A percentile compares a stretch with the other conserved stretches of the same genome.
Conservation (phyloP, 2,329 filamentous ascomycete species). For the Calonectria fujianensis region DNA sequence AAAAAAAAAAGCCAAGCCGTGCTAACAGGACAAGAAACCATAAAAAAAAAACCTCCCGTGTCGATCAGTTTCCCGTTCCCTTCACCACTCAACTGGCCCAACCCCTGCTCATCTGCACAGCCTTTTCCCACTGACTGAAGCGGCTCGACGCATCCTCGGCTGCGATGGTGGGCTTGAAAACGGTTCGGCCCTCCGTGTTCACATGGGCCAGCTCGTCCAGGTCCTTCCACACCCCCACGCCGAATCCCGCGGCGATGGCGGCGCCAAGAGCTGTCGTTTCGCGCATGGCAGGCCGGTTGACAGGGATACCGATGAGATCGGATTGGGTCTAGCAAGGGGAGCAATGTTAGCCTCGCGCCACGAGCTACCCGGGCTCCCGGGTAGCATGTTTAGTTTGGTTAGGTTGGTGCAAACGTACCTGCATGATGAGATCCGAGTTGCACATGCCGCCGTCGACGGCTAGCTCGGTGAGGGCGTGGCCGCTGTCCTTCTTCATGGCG, state of each 20-base stretch:
- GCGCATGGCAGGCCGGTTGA: constrained; percentile 86
- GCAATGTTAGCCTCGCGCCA: constrained; percentile 27
- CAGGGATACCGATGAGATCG: constrained; percentile 86
- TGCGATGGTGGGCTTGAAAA: constrained; percentile 81
- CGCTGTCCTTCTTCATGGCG: constrained; percentile 87
- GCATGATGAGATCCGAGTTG: constrained; percentile 88
- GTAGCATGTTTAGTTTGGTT: neutral
- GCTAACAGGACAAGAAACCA: neutral
- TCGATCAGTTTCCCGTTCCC: neutral
- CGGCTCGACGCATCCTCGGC: constrained; percentile 75
- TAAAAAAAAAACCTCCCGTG: neutral
- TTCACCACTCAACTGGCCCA: constrained; percentile 70
- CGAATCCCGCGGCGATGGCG: constrained; percentile 88
- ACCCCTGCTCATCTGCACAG: constrained; percentile 86
- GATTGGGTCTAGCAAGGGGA: constrained; percentile 77
- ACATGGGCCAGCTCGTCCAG: constrained; percentile 83
- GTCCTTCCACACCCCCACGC: constrained; percentile 83
- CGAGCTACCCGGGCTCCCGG: neutral
- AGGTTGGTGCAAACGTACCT: constrained; percentile 60
- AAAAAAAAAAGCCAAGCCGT: constrained; percentile 14
- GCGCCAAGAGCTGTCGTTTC: constrained; percentile 89
- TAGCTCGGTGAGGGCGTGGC: constrained; percentile 82
- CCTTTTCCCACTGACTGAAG: constrained; percentile 84
- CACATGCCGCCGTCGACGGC: constrained; percentile 91
- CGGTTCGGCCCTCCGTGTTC: constrained; percentile 80